phyloP scores from a whole-genome alignment of 2,329 filamentous ascomycete species.

The Ceratocystis lukuohia region DNA sequence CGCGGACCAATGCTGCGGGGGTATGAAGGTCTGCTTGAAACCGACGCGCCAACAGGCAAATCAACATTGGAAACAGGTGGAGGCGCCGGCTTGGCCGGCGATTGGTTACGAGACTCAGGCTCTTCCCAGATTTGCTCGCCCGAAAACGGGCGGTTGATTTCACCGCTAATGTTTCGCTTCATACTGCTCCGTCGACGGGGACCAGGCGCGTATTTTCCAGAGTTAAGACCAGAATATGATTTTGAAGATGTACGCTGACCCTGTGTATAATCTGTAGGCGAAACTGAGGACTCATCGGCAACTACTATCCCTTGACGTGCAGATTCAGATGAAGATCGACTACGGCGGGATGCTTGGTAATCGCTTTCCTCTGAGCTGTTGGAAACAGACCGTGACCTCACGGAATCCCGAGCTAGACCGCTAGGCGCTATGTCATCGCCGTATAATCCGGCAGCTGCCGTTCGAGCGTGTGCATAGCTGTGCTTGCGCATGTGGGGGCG shows the following conservation, averaged over 20 bases:
- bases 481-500: constrained; percentile 55
- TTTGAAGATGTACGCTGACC: constrained; percentile 11
- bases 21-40: background rate
- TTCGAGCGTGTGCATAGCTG: constrained; percentile 55
- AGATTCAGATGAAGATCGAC: constrained; percentile 14
- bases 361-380: constrained; percentile 40
- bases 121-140: constrained; percentile 84
- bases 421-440: constrained; percentile 35
- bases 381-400: constrained; percentile 35
- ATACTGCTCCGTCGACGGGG: constrained; percentile 49
- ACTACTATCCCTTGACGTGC: background rate
- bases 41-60: constrained; percentile 20
- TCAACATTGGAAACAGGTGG: constrained; percentile 21
- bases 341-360: constrained; percentile 21
- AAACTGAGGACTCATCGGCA: constrained; percentile 14
- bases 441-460: constrained; percentile 43
- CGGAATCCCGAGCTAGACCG: constrained; percentile 32
- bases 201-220: constrained; percentile 22
- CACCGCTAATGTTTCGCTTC: constrained; percentile 57
- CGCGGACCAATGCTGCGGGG: constrained; percentile 8
- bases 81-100: constrained; percentile 20
- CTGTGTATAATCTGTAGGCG: constrained; percentile 9
- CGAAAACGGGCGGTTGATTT: constrained; percentile 53
- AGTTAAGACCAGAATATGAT: constrained; percentile 23
- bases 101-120: constrained; percentile 37